Conservation (phyloP, 2,329 filamentous ascomycete species). For the Alternaria conjuncta region DNA sequence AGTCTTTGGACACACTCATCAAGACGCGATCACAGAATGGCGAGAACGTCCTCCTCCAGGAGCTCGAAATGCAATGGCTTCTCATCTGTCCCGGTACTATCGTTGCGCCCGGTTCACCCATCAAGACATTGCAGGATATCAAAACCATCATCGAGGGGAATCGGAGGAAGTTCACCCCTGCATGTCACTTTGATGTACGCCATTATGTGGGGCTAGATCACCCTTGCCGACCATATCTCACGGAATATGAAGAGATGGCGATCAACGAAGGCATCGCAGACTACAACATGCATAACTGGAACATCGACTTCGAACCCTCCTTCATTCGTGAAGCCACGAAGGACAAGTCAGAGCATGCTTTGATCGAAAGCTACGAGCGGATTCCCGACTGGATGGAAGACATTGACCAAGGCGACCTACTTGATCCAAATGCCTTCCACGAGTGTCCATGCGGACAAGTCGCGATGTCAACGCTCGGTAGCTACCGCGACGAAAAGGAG, state of each 20-base stretch:
- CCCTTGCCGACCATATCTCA: not conserved
- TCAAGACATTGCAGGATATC: not conserved
- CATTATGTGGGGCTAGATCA: not conserved
- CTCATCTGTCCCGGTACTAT: not conserved
- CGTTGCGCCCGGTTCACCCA: not conserved
- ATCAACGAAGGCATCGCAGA: not conserved
- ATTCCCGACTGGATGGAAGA: not conserved
- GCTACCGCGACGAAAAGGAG: not conserved
- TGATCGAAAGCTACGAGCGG: not conserved
- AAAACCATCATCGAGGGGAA: not conserved
- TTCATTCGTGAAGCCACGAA: not conserved
- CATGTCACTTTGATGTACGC: not conserved
- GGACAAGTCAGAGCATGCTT: not conserved
- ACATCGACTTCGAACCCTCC: not conserved
- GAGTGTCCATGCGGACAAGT: not conserved
- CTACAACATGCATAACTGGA: not conserved
- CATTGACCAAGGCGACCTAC: not conserved
- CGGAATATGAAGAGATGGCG: not conserved
- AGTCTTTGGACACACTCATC: not conserved
- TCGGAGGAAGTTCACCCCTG: not conserved
- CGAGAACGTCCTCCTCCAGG: not conserved
- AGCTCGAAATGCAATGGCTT: not conserved
- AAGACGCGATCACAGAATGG: not conserved
- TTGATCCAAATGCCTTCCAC: not conserved
- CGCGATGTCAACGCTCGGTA: not conserved